These are phyloP conservation scores for Durotheca rogersii DNA, from an alignment of 495 filamentous ascomycete genomes.

Conservation along the genomic window DNA sequence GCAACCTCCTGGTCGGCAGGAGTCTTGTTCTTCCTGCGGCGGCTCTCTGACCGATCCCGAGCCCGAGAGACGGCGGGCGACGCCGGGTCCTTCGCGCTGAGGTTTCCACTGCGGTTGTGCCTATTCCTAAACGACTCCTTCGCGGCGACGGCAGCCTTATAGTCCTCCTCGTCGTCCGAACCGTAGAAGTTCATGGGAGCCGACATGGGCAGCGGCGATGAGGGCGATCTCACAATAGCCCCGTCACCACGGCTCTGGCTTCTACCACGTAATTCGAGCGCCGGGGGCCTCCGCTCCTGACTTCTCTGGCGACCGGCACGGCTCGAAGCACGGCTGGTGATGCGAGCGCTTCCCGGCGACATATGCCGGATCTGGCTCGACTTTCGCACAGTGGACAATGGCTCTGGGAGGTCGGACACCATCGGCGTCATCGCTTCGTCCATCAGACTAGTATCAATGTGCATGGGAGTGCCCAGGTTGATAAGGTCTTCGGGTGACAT, in stretches of 20 bases:
- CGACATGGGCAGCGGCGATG: constrained; percentile 73
- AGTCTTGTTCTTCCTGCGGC: constrained; percentile 40
- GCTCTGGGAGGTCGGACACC: constrained; percentile 36
- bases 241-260: constrained; percentile 54
- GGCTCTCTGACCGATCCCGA: constrained; percentile 53
- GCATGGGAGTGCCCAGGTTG: constrained; percentile 51
- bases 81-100: constrained; percentile 53
- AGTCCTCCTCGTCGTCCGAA: constrained; percentile 60
- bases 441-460: constrained; percentile 21
- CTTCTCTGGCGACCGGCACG: constrained; percentile 54
- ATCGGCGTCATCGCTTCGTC: constrained; percentile 12
- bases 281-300: constrained; percentile 48
- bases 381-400: constrained; percentile 46
- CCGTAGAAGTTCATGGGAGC: constrained; percentile 42
- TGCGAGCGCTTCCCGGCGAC: constrained; percentile 43
- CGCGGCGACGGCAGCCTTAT: constrained; percentile 60
- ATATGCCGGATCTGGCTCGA: constrained; percentile 38
- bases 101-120: constrained; percentile 59
- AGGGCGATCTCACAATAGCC: constrained; percentile 69
- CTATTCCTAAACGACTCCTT: constrained; percentile 61
- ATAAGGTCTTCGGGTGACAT: constrained; percentile 87
- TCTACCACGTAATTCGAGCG: constrained; percentile 56
- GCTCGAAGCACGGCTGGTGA: constrained; percentile 41
- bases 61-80: constrained; percentile 42
- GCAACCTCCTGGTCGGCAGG: constrained; percentile 29